Conservation (phyloP, 192 early-diverging fungal genomes). For the Coemansia sp. region DNA sequence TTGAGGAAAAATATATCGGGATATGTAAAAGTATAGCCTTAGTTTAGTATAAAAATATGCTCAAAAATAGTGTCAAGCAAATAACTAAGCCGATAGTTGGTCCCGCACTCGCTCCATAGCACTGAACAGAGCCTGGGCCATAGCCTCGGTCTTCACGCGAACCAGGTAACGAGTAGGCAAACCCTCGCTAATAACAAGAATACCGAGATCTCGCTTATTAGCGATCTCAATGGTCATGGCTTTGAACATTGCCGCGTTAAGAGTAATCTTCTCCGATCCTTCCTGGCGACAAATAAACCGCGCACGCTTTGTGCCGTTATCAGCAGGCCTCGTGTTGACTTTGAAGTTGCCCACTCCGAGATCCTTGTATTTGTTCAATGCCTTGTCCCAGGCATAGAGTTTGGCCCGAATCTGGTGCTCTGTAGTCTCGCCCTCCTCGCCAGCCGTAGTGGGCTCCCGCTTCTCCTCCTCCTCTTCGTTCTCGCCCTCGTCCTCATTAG, state of each 20-base stretch:
- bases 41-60: neutral
- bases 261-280: conserved; percentile 49
- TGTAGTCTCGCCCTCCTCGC: conserved; percentile 57
- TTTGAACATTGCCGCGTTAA: conserved; percentile 56
- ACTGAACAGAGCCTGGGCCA: conserved; percentile 13
- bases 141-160: conserved; percentile 34
- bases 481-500: conserved; percentile 1
- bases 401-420: conserved; percentile 45
- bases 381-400: conserved; percentile 49
- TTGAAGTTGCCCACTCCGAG: conserved; percentile 50
- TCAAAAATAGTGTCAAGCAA: no score
- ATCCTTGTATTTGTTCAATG: conserved; percentile 40
- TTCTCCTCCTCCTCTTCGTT: conserved; percentile 22
- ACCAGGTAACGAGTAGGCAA: conserved; percentile 39
- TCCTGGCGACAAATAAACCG: conserved; percentile 58
- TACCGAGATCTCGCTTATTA: conserved; percentile 48
- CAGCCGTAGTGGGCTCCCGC: conserved; percentile 34
- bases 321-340: conserved; percentile 35
- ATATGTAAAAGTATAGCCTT: neutral
- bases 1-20: neutral
- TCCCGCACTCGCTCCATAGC: conserved; percentile 14
- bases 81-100: neutral
- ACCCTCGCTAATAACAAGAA: conserved; percentile 40
- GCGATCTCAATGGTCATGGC: conserved; percentile 45
- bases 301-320: conserved; percentile 24